These are phyloP conservation scores for Coniosporium apollinis DNA, from an alignment of 495 filamentous ascomycete genomes.

Conservation along the genomic window DNA sequence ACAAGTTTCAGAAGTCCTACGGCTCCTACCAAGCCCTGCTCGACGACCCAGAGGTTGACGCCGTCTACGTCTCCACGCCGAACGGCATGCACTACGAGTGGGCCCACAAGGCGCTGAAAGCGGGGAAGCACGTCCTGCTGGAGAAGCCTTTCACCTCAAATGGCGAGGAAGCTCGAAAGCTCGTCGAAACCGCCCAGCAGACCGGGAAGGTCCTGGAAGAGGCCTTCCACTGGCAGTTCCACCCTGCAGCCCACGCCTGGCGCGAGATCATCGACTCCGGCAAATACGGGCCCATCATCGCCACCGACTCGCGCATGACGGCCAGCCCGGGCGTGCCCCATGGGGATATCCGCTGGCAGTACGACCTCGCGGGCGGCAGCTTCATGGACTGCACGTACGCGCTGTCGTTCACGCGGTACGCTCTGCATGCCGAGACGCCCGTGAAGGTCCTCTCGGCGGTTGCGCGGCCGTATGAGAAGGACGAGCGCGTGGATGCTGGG, in stretches of 20 bases:
- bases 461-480: conserved; percentile 4
- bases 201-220: conserved; percentile 35
- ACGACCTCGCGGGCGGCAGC: conserved; percentile 37
- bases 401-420: conserved; percentile 24
- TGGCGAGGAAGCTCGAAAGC: conserved; percentile 9
- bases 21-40: conserved; percentile 31
- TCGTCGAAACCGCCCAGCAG: conserved; percentile 11
- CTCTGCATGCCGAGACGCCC: conserved; percentile 19
- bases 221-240: conserved; percentile 33
- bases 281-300: conserved; percentile 17
- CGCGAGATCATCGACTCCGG: conserved; percentile 18
- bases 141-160: conserved; percentile 41
- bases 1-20: conserved; percentile 38
- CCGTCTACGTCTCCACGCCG: conserved; percentile 35
- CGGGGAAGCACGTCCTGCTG: conserved; percentile 41
- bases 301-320: conserved; percentile 15
- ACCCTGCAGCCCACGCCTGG: conserved; percentile 24
- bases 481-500: conserved; percentile 20
- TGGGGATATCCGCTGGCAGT: conserved; percentile 38
- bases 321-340: conserved; percentile 9
- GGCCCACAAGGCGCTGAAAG: conserved; percentile 32
- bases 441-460: conserved; percentile 5
- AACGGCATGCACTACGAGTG: conserved; percentile 39
- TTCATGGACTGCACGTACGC: conserved; percentile 43
- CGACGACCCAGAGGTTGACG: conserved; percentile 33